phyloP scores from a whole-genome alignment of 108 stramenopile genomes.

The Fistulifera solaris region DNA sequence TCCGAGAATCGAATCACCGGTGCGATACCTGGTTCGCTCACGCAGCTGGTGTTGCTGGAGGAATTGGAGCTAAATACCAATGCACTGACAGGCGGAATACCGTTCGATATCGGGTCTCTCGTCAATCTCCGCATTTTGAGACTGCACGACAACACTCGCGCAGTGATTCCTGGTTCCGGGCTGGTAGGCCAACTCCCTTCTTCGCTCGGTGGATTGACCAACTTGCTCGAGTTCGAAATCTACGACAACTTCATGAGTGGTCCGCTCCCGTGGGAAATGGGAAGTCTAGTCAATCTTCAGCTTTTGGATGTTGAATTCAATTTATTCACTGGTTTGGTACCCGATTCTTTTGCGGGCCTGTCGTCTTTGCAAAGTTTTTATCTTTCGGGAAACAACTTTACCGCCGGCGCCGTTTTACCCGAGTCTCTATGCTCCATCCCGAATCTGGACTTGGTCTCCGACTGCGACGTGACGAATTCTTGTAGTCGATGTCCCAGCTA shows the following conservation, averaged over 20 bases:
- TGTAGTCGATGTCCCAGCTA: no score
- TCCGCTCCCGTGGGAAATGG: conserved; percentile 6
- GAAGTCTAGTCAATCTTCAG: background rate
- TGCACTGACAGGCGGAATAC: conserved; percentile 25
- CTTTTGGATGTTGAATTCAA: conserved; percentile 4
- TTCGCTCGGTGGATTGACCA: conserved; percentile 24
- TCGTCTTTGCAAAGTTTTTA: conserved; percentile 3
- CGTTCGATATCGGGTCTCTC: conserved; percentile 19
- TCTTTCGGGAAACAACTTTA: conserved; percentile 4
- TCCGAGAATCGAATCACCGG: conserved; percentile 16
- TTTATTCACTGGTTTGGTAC: conserved; percentile 1
- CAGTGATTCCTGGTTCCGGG: background rate
- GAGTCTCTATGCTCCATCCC: background rate
- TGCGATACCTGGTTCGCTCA: background rate
- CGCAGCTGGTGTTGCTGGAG: background rate
- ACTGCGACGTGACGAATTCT: no score
- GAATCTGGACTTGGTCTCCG: no score
- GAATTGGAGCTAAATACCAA: conserved; percentile 7
- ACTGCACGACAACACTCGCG: conserved; percentile 11
- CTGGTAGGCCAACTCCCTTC: conserved; percentile 25
- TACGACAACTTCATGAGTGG: conserved; percentile 5
- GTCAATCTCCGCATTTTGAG: conserved; percentile 4
- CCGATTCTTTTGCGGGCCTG: background rate
- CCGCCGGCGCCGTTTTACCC: background rate
- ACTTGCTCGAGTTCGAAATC: conserved; percentile 20